Conservation (phyloP, 768 basidiomycete genomes). For the Nidula microcarpa region DNA sequence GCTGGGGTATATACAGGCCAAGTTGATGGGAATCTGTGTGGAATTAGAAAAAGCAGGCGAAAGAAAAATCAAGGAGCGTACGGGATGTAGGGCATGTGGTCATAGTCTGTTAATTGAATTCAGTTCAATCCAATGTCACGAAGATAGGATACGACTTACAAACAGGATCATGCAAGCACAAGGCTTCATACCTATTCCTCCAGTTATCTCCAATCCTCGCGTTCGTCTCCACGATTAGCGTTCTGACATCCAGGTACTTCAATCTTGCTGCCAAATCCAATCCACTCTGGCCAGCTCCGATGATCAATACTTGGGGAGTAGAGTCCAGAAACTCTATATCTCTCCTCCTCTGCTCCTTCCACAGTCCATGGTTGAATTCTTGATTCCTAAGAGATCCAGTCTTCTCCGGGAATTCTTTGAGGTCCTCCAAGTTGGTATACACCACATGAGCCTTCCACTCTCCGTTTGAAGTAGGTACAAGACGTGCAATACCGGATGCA, state of each 20-base stretch:
- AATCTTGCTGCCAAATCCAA: slow-evolving; percentile 54
- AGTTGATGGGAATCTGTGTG: slow-evolving; percentile 37
- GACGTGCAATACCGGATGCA: slow-evolving; percentile 39
- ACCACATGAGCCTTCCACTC: slow-evolving; percentile 52
- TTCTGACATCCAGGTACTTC: slow-evolving; percentile 42
- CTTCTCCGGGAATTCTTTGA: slow-evolving; percentile 41
- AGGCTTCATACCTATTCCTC: slow-evolving; percentile 55
- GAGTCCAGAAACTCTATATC: slow-evolving; percentile 40
- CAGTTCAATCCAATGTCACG: not conserved
- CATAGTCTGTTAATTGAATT: slow-evolving; percentile 29
- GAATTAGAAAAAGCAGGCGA: too few species aligned
- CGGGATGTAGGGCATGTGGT: slow-evolving; percentile 56
- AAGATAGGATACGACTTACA: slow-evolving; percentile 33
- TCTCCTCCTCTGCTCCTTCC: slow-evolving; percentile 32
- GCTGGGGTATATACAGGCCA: slow-evolving; percentile 55
- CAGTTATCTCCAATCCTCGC: slow-evolving; percentile 52
- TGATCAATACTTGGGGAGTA: slow-evolving; percentile 50
- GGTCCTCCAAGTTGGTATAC: slow-evolving; percentile 46
- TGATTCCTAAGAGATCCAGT: slow-evolving; percentile 34
- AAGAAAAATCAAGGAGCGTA: too few species aligned
- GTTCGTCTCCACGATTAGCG: slow-evolving; percentile 55
- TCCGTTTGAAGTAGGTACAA: slow-evolving; percentile 33
- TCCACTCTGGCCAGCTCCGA: slow-evolving; percentile 55
- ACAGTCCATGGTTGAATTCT: slow-evolving; percentile 43
- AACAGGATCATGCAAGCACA: slow-evolving; percentile 52